phyloP scores from a whole-genome alignment of 169 alveolate genomes.

The Ichthyophthirius multifiliis region DNA sequence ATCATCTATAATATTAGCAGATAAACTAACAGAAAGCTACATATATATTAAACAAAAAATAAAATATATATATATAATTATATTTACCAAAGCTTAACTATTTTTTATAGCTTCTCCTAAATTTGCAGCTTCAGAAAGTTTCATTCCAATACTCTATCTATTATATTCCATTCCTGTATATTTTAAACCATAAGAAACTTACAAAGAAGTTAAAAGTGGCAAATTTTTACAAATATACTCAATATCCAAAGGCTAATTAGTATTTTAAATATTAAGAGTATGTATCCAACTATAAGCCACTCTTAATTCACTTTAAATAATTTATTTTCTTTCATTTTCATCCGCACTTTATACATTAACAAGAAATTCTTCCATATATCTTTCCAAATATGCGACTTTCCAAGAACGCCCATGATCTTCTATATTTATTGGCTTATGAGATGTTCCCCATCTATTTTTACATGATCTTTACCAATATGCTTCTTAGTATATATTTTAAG shows the following conservation, averaged over 20 bases:
- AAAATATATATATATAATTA: neutral
- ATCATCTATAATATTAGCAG: slow-evolving; percentile 41
- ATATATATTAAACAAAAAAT: neutral
- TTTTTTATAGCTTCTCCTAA: slow-evolving; percentile 43
- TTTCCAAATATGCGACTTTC: slow-evolving; percentile 39
- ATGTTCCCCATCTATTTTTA: slow-evolving; percentile 29
- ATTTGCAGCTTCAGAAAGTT: slow-evolving; percentile 34
- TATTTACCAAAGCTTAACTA: slow-evolving; percentile 25
- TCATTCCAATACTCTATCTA: slow-evolving; percentile 30
- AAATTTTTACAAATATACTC: slow-evolving; percentile 24
- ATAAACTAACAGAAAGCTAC: slow-evolving; percentile 11
- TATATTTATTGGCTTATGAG: slow-evolving; percentile 33
- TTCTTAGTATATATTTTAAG: slow-evolving; percentile 22
- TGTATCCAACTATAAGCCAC: slow-evolving; percentile 36
- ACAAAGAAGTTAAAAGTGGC: slow-evolving; percentile 21
- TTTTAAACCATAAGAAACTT: slow-evolving; percentile 38
- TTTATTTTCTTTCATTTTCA: slow-evolving; percentile 9
- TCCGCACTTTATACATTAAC: slow-evolving; percentile 9
- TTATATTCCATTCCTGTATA: slow-evolving; percentile 16
- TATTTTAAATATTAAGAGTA: slow-evolving; percentile 24
- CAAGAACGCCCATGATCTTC: slow-evolving; percentile 30
- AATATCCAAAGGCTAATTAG: slow-evolving; percentile 15
- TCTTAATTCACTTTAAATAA: slow-evolving; percentile 9
- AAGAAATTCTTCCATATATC: slow-evolving; percentile 25
- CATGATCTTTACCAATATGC: slow-evolving; percentile 43